phyloP scores from a whole-genome alignment of 2,329 filamentous ascomycete genomes.

The Dactylellina leptospora region DNA sequence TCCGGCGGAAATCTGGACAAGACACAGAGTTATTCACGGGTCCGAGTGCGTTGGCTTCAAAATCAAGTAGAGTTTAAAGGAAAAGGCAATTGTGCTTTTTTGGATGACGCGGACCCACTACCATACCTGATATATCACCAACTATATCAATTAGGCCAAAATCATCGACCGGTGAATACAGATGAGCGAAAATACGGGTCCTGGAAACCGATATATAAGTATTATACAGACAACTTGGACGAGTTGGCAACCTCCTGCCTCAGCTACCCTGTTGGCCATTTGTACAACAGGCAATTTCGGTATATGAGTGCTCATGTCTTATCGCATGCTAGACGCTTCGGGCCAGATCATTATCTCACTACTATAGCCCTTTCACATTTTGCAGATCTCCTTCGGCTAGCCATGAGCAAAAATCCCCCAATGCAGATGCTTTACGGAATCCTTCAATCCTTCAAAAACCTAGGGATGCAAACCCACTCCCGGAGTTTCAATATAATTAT shows the following conservation, averaged over 20 bases:
- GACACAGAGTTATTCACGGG: not conserved
- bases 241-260: too few species aligned
- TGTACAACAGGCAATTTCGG: not conserved
- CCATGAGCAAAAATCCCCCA: not conserved
- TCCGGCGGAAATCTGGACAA: not conserved
- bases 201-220: not conserved
- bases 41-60: not conserved
- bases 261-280: too few species aligned
- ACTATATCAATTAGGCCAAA: not conserved
- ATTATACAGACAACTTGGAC: too few species aligned
- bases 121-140: not conserved
- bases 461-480: not conserved
- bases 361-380: not conserved
- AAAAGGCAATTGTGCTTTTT: not conserved
- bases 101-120: not conserved
- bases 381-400: not conserved
- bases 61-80: not conserved
- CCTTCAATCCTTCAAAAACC: not conserved
- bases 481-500: not conserved
- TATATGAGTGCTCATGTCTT: not conserved
- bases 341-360: not conserved
- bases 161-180: not conserved
- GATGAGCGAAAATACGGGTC: not conserved
- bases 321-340: not conserved
- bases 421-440: not conserved